Evolutionary conservation across 306 rosid species (phyloP).

Genomic region (Pachyrhizus erosus): DNA sequence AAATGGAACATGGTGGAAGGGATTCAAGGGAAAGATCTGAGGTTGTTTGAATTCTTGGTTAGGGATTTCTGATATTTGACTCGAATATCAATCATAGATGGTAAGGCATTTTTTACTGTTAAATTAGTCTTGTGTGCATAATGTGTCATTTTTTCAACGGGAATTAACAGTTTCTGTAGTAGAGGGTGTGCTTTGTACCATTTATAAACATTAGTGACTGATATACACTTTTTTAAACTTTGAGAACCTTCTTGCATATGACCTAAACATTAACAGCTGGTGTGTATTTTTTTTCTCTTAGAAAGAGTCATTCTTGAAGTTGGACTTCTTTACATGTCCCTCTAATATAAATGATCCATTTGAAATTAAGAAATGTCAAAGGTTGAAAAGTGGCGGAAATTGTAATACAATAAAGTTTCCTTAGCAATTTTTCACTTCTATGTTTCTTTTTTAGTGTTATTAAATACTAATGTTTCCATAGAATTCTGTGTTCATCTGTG

Average conservation of each 20-base stretch:
- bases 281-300: neutral
- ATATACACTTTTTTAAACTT: neutral
- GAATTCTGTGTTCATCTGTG: constrained; percentile 16
- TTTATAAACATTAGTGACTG: neutral
- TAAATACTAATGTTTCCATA: neutral
- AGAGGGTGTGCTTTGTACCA: neutral
- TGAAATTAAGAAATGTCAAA: constrained; percentile 32
- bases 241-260: neutral
- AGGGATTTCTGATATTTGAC: neutral
- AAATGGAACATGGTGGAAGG: no score
- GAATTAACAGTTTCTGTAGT: neutral
- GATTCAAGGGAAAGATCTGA: neutral
- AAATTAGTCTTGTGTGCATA: neutral
- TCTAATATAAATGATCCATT: neutral
- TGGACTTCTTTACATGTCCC: constrained; percentile 26
- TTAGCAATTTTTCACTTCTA: neutral
- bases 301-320: constrained; percentile 30
- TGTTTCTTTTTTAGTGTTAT: constrained; percentile 21
- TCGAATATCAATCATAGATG: neutral
- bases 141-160: neutral
- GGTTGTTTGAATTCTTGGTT: neutral
- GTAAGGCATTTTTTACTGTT: neutral
- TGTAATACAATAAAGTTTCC: constrained; percentile 21
- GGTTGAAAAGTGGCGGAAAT: constrained; percentile 33
- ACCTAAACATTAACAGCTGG: neutral